Conservation (phyloP, 2,329 filamentous ascomycete species). For the Fusarium pininemorale region DNA sequence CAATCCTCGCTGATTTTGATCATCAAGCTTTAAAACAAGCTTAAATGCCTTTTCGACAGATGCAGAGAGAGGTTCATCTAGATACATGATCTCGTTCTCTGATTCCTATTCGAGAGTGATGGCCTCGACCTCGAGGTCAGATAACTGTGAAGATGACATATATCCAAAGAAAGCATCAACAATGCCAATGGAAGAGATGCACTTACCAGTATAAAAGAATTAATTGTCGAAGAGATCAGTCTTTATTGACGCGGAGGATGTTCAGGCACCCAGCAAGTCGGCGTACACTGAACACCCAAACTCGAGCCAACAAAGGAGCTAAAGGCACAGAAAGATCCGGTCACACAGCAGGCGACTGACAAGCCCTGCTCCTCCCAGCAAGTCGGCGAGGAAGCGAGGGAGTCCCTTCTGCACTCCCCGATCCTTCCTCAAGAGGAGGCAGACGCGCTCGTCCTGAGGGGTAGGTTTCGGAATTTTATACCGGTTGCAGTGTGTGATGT, state of each 20-base stretch:
- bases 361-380: background rate
- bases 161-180: background rate
- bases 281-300: background rate
- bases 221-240: background rate
- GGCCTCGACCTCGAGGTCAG: background rate
- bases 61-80: background rate
- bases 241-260: background rate
- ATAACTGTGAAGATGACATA: background rate
- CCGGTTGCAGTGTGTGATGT: background rate
- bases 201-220: accelerated
- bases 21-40: background rate
- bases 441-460: background rate
- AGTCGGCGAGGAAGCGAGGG: background rate
- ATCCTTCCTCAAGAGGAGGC: background rate
- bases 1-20: background rate
- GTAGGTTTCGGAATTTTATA: background rate
- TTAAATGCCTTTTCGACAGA: background rate
- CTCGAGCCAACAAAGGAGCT: background rate
- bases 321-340: background rate
- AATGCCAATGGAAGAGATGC: accelerated
- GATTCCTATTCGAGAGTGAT: background rate
- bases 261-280: background rate
- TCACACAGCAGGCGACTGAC: background rate
- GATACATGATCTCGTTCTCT: background rate
- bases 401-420: background rate